These are phyloP conservation scores for Spongispora temasekensis DNA, from an alignment of 1,284 basidiomycete species.

Conservation along the genomic window DNA sequence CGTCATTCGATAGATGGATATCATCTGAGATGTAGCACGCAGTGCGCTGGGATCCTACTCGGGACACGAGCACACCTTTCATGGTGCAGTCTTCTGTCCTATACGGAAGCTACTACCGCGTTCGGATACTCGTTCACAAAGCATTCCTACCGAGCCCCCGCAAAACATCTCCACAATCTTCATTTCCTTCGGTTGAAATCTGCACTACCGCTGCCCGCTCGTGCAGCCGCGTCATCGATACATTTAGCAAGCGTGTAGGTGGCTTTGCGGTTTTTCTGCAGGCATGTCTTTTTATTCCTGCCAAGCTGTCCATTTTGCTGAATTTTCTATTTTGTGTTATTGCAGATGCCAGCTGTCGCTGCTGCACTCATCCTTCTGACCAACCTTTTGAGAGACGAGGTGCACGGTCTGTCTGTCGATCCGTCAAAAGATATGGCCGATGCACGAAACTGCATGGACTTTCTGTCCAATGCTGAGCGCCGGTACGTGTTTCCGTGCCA, in stretches of 20 bases:
- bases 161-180: slow-evolving; percentile 55
- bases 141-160: slow-evolving; percentile 76
- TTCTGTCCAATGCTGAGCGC: slow-evolving; percentile 41
- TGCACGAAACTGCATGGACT: slow-evolving; percentile 62
- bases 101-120: slow-evolving; percentile 69
- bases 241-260: slow-evolving; percentile 42
- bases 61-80: slow-evolving; percentile 51
- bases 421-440: slow-evolving; percentile 58
- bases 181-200: slow-evolving; percentile 77
- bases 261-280: slow-evolving; percentile 42
- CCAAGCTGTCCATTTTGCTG: too few species aligned
- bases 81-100: slow-evolving; percentile 73
- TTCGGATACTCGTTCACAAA: slow-evolving; percentile 79
- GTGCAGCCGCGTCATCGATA: slow-evolving; percentile 71
- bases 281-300: too few species aligned
- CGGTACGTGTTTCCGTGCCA: slow-evolving; percentile 27
- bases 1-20: neutral
- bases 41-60: slow-evolving; percentile 78
- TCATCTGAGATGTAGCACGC: slow-evolving; percentile 4
- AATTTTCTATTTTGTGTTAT: neutral
- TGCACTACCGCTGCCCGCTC: slow-evolving; percentile 85
- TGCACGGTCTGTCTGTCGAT: slow-evolving; percentile 49
- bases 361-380: slow-evolving; percentile 55
- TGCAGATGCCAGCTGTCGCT: slow-evolving; percentile 42
- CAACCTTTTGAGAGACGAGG: slow-evolving; percentile 55